Percentiles rank a stretch among this genome's conserved stretches.
phyloP scores from a whole-genome alignment of 768 basidiomycete species.

The Cantharellus cinnabarinus region DNA sequence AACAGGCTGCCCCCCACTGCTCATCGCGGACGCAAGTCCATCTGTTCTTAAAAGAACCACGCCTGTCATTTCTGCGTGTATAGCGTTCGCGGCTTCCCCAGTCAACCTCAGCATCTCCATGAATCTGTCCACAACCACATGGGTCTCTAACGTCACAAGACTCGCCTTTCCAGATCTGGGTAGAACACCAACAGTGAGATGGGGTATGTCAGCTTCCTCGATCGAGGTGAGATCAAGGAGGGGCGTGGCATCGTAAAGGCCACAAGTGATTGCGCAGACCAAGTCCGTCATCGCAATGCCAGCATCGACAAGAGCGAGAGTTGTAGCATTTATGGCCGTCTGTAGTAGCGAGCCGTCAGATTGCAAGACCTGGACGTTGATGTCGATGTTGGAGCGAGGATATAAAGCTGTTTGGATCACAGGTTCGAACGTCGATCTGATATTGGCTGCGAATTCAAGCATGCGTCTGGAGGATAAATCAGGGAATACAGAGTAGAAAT shows the following conservation, averaged over 20 bases:
- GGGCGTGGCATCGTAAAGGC: constrained; percentile 61
- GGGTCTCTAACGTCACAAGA: constrained; percentile 80
- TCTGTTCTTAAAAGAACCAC: constrained; percentile 46
- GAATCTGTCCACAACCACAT: constrained; percentile 83
- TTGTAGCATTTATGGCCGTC: constrained; percentile 86
- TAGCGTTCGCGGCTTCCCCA: constrained; percentile 49
- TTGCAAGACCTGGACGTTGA: constrained; percentile 80
- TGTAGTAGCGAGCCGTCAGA: constrained; percentile 82
- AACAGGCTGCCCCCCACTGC: neutral
- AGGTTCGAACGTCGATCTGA: constrained; percentile 91
- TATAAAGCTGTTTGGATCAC: constrained; percentile 80
- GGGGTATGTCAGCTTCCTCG: constrained; percentile 82
- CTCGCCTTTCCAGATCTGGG: constrained; percentile 73
- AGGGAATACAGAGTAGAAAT: neutral
- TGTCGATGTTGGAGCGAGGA: constrained; percentile 86
- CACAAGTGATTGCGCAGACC: constrained; percentile 74
- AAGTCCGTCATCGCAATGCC: constrained; percentile 85
- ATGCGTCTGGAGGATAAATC: constrained; percentile 36
- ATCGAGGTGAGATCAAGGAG: constrained; percentile 73
- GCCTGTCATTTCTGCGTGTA: constrained; percentile 68
- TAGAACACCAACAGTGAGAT: constrained; percentile 75
- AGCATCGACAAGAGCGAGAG: constrained; percentile 73
- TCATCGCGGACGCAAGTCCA: constrained; percentile 42
- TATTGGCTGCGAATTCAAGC: constrained; percentile 64
- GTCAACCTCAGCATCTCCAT: constrained; percentile 72